phyloP scores from a whole-genome alignment of 2,329 filamentous ascomycete genomes.

The Aspergillus cejpii region DNA sequence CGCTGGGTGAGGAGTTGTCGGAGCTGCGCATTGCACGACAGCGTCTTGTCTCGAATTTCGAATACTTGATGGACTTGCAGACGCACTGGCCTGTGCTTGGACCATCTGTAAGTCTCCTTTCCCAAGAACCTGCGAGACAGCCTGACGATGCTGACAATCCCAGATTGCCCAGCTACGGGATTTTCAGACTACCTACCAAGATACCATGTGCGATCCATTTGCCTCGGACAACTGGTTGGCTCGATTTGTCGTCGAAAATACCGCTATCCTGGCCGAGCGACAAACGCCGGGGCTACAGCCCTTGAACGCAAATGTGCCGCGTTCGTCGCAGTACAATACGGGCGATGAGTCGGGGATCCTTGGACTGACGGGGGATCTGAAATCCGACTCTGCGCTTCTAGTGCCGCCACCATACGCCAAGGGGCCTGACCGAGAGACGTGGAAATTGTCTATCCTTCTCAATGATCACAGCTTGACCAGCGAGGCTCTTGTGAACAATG shows the following conservation, averaged over 20 bases:
- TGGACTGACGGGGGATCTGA: background rate
- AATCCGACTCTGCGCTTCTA: background rate
- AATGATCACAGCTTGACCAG: constrained; percentile 11
- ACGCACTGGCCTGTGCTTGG: constrained; percentile 18
- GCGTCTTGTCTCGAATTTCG: constrained; percentile 16
- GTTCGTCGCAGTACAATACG: background rate
- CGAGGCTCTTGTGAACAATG: constrained; percentile 17
- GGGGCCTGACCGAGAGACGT: background rate
- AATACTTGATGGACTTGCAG: constrained; percentile 19
- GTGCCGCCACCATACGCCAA: background rate
- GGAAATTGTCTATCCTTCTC: constrained; percentile 9
- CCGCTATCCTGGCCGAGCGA: constrained; percentile 13
- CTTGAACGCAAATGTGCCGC: background rate
- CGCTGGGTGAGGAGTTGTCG: constrained; percentile 14
- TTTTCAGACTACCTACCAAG: constrained; percentile 17
- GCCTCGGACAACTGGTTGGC: constrained; percentile 21
- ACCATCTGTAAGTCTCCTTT: constrained; percentile 8
- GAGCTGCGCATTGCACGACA: constrained; percentile 12
- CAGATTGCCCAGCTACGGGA: constrained; percentile 17
- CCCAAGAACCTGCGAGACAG: background rate
- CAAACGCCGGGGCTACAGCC: constrained; percentile 1
- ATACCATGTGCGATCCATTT: constrained; percentile 17
- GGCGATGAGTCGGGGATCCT: background rate
- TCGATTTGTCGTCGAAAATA: constrained; percentile 20
- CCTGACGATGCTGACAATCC: background rate